A percentile compares a stretch with the other conserved stretches of the same genome.
Evolutionary conservation across 768 basidiomycete species (phyloP).

Genomic region (Suillus placidus): DNA sequence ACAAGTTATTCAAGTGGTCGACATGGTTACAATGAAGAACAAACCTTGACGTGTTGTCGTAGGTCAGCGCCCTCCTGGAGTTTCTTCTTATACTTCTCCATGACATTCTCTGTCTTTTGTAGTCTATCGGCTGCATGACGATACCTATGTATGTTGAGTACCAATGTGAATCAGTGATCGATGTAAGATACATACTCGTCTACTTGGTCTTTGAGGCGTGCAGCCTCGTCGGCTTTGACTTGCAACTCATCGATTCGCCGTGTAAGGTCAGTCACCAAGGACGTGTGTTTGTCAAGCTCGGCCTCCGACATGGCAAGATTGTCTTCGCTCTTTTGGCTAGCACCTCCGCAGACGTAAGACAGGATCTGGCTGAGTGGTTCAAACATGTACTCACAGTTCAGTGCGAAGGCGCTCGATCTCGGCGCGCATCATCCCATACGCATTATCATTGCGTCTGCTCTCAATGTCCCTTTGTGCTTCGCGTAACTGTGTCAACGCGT

Average conservation of each 20-base stretch:
- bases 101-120: conserved; percentile 94
- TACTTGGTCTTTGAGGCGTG: conserved; percentile 85
- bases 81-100: conserved; percentile 99
- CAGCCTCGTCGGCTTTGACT: conserved; percentile 73
- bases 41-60: conserved; percentile 81
- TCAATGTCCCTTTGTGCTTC: conserved; percentile 64
- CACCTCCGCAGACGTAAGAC: conserved; percentile 35
- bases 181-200: conserved; percentile 67
- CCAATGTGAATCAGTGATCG: neutral
- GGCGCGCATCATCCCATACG: conserved; percentile 73
- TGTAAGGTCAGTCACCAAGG: conserved; percentile 69
- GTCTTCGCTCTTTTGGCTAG: conserved; percentile 93
- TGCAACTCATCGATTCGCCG: conserved; percentile 84
- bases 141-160: conserved; percentile 52
- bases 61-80: conserved; percentile 92
- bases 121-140: conserved; percentile 90
- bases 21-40: conserved; percentile 22
- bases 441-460: conserved; percentile 63
- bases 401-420: conserved; percentile 81
- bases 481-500: conserved; percentile 63
- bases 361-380: conserved; percentile 7
- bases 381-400: conserved; percentile 71
- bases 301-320: conserved; percentile 81
- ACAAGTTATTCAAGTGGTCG: conserved; percentile 3
- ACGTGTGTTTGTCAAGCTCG: conserved; percentile 80